Evolutionary conservation across 257 asterid species (phyloP).

Genomic region (Solanum arcanum): DNA sequence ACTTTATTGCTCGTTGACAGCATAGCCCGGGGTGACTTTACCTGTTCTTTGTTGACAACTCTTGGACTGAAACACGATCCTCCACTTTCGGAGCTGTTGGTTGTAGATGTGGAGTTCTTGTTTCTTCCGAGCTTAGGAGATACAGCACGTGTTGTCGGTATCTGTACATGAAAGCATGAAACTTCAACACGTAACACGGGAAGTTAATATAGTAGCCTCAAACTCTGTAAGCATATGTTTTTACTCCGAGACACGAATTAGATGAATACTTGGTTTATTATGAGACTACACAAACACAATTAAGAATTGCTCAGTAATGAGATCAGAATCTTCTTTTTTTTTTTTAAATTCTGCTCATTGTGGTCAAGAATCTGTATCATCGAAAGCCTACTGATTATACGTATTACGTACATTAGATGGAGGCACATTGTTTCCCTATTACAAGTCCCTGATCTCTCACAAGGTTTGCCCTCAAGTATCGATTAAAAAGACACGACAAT

Average conservation of each 20-base stretch:
- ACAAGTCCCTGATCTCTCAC: neutral
- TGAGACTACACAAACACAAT: neutral
- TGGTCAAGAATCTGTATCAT: neutral
- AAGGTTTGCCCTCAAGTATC: neutral
- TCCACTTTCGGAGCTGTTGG: slow-evolving; percentile 24
- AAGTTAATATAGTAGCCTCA: neutral
- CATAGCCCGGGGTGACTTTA: slow-evolving; percentile 27
- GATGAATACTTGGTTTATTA: neutral
- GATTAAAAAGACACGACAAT: neutral
- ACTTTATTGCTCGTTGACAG: slow-evolving; percentile 12
- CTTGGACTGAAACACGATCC: slow-evolving; percentile 33
- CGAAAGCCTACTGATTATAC: neutral
- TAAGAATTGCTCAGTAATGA: neutral
- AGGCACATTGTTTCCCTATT: neutral
- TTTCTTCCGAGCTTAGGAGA: slow-evolving; percentile 85
- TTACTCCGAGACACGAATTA: neutral
- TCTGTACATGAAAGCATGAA: slow-evolving; percentile 16
- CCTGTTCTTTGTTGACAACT: slow-evolving; percentile 6
- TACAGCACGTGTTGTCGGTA: slow-evolving; percentile 64
- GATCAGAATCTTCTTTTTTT: neutral
- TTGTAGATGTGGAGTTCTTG: slow-evolving; percentile 17
- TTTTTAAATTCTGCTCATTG: neutral
- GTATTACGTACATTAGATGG: neutral
- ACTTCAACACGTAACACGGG: neutral
- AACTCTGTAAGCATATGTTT: neutral